Conservation (phyloP, 2,329 filamentous ascomycete genomes). For the Apiospora hydei region DNA sequence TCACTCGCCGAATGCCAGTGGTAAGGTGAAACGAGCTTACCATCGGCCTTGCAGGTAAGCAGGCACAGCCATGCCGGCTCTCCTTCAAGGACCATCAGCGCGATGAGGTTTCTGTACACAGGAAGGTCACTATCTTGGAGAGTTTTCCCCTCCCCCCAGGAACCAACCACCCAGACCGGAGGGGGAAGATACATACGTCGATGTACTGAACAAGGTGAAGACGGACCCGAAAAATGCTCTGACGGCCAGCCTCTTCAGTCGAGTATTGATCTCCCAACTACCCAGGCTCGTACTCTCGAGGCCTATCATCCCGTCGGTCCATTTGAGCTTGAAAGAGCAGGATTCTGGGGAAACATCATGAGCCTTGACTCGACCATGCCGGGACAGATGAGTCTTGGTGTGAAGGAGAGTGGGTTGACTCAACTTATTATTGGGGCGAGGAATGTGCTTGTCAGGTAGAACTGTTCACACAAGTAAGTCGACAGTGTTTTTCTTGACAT, state of each 20-base stretch:
- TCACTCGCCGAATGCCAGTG: background rate
- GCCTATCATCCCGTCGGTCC: conserved; percentile 5
- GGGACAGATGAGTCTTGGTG: background rate
- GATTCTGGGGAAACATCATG: background rate
- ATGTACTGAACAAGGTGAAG: background rate
- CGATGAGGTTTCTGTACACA: background rate
- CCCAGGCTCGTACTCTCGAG: background rate
- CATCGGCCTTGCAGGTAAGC: background rate
- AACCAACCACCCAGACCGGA: no score
- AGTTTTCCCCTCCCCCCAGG: background rate
- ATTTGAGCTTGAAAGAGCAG: background rate
- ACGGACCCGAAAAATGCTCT: background rate
- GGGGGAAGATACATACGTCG: background rate
- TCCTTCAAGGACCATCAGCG: conserved; percentile 6
- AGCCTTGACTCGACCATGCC: background rate
- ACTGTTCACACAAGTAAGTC: background rate
- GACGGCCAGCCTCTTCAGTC: background rate
- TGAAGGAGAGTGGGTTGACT: background rate
- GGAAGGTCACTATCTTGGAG: background rate
- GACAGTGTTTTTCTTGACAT: background rate
- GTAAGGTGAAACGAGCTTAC: background rate
- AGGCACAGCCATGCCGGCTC: conserved; percentile 20
- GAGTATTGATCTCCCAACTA: background rate
- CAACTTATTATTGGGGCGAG: conserved; percentile 3
- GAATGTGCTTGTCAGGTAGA: conserved; percentile 11